Conservation (phyloP, 106 monocot genomes). For the Vanilla planifolia region DNA sequence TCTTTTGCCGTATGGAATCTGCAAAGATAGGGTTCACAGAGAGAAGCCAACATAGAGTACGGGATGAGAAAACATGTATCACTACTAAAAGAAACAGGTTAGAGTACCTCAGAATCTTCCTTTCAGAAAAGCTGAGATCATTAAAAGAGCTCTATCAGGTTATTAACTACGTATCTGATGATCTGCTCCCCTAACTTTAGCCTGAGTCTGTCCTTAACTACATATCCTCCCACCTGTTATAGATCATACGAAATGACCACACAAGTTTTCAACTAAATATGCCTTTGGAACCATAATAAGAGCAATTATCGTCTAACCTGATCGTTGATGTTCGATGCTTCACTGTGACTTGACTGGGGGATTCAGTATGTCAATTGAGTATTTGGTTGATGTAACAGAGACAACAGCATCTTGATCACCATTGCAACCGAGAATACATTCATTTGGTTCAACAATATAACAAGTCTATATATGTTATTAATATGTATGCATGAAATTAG, state of each 20-base stretch:
- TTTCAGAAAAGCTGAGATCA: constrained; percentile 20
- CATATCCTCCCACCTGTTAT: constrained; percentile 29
- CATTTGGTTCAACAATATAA: too few relatives aligned
- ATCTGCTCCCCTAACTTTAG: constrained; percentile 20
- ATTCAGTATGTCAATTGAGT: background rate
- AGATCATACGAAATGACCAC: background rate
- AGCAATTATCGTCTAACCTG: constrained; percentile 2
- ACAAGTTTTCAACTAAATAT: too few relatives aligned
- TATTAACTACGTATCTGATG: constrained; percentile 17
- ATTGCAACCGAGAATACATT: too few relatives aligned
- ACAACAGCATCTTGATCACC: constrained; percentile 18
- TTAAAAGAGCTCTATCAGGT: constrained; percentile 16
- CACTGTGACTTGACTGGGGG: constrained; percentile 9
- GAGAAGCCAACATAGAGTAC: too few relatives aligned
- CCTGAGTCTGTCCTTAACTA: constrained; percentile 15
- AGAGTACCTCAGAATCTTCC: too few relatives aligned
- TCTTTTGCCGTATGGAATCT: too few relatives aligned
- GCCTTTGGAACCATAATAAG: too few relatives aligned
- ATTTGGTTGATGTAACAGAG: constrained; percentile 11
- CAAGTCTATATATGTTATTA: too few relatives aligned
- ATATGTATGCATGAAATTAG: too few relatives aligned
- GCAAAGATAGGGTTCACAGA: too few relatives aligned
- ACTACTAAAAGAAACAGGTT: too few relatives aligned
- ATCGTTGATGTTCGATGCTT: background rate
- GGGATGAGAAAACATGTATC: too few relatives aligned